These are phyloP conservation scores for Lasiosphaeria ovina DNA, from an alignment of 495 filamentous ascomycete species.

Conservation along the genomic window DNA sequence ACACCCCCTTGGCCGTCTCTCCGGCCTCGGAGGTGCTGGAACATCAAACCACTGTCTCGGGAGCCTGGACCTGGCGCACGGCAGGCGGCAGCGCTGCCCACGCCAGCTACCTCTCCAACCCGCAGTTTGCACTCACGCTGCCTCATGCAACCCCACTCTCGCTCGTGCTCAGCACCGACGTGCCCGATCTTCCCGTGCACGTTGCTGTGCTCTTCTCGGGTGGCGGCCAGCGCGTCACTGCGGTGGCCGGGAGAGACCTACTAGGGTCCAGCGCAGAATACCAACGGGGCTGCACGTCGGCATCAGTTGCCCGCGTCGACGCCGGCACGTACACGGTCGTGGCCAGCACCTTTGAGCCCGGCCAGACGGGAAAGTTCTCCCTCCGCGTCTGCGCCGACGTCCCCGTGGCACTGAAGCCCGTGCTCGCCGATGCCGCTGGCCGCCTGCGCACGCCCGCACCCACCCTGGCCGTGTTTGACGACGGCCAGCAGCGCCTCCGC, in stretches of 20 bases:
- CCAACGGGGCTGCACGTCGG: constrained; percentile 70
- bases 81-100: constrained; percentile 82
- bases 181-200: constrained; percentile 66
- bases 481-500: constrained; percentile 52
- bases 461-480: constrained; percentile 44
- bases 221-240: constrained; percentile 63
- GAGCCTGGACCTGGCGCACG: constrained; percentile 72
- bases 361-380: constrained; percentile 70
- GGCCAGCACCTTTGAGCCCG: constrained; percentile 80
- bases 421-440: constrained; percentile 68
- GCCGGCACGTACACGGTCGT: constrained; percentile 81
- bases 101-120: constrained; percentile 73
- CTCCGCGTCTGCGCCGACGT: constrained; percentile 66
- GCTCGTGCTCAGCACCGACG: constrained; percentile 66
- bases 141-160: constrained; percentile 55
- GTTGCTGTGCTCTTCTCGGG: constrained; percentile 75
- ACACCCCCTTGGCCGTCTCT: constrained; percentile 54
- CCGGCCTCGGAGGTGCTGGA: constrained; percentile 58
- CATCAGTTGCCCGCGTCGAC: constrained; percentile 55
- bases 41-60: constrained; percentile 51
- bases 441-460: constrained; percentile 55
- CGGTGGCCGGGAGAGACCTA: constrained; percentile 72
- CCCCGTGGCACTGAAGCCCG: constrained; percentile 49
- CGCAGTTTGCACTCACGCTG: constrained; percentile 73
- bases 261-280: constrained; percentile 81